These are phyloP conservation scores for Phaeoacremonium minimum DNA, from an alignment of 2,329 filamentous ascomycete genomes.

Conservation along the genomic window DNA sequence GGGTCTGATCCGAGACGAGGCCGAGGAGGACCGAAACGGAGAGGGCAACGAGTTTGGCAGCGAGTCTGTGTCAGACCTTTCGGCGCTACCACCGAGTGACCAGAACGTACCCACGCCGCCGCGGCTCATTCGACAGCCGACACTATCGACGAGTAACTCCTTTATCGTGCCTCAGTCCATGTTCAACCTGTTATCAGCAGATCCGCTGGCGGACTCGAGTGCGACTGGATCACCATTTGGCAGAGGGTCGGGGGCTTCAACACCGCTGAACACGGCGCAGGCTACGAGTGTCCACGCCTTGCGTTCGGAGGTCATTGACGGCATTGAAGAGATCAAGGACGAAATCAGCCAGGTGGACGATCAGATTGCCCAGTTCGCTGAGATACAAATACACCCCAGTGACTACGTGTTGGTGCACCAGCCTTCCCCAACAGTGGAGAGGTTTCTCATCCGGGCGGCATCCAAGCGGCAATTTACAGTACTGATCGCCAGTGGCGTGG, in stretches of 20 bases:
- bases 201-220: conserved; percentile 41
- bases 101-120: conserved; percentile 7
- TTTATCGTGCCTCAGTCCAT: conserved; percentile 71
- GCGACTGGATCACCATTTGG: conserved; percentile 40
- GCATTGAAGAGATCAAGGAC: conserved; percentile 93
- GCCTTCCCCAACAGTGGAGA: conserved; percentile 81
- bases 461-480: conserved; percentile 89
- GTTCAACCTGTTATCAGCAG: conserved; percentile 81
- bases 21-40: conserved; percentile 70
- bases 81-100: conserved; percentile 11
- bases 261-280: conserved; percentile 26
- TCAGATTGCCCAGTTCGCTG: conserved; percentile 82
- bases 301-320: conserved; percentile 86
- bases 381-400: conserved; percentile 89
- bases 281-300: conserved; percentile 60
- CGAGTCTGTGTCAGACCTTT: conserved; percentile 52
- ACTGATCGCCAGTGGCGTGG: conserved; percentile 68
- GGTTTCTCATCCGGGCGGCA: conserved; percentile 83
- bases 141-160: conserved; percentile 58
- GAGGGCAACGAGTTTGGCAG: conserved; percentile 49
- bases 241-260: conserved; percentile 30
- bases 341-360: conserved; percentile 91
- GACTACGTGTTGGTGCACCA: conserved; percentile 90
- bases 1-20: conserved; percentile 86
- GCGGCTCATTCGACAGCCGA: conserved; percentile 36